Conservation (phyloP, 1,284 basidiomycete species). For the Leccinum huronense region DNA sequence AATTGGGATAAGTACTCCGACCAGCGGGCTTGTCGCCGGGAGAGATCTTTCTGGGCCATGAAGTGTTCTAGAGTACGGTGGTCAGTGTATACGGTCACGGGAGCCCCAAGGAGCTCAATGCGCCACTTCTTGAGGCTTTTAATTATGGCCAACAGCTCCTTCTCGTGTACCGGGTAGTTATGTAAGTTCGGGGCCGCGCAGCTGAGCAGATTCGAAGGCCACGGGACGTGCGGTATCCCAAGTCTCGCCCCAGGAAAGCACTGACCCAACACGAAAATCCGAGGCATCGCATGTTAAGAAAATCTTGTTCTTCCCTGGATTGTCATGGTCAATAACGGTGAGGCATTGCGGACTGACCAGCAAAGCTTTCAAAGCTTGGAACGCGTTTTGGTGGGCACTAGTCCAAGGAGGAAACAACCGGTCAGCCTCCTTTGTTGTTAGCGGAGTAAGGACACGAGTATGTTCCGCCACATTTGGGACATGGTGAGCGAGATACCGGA, state of each 20-base stretch:
- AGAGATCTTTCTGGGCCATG: not conserved
- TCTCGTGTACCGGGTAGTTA: not conserved
- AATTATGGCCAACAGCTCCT: not conserved
- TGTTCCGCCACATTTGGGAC: no score
- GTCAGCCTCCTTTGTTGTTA: no score
- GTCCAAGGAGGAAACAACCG: constrained; percentile 34
- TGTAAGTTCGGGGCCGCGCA: not conserved
- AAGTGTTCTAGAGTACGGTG: not conserved
- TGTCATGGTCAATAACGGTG: constrained; percentile 30
- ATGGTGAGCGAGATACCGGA: no score
- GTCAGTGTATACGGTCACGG: not conserved
- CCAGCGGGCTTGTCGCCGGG: not conserved
- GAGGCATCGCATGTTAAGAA: not conserved
- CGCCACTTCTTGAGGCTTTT: not conserved
- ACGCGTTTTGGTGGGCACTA: constrained; percentile 30
- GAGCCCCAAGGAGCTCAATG: not conserved
- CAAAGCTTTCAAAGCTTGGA: constrained; percentile 41
- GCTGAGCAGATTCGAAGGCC: not conserved
- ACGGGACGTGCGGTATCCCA: not conserved
- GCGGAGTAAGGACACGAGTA: no score
- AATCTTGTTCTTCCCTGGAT: not conserved
- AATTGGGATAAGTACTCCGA: not conserved
- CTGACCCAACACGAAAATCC: not conserved
- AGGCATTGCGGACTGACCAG: constrained; percentile 23
- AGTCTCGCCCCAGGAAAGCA: not conserved